These are phyloP conservation scores for Aspergillus awamori DNA, from an alignment of 2,329 filamentous ascomycete species.

Conservation along the genomic window DNA sequence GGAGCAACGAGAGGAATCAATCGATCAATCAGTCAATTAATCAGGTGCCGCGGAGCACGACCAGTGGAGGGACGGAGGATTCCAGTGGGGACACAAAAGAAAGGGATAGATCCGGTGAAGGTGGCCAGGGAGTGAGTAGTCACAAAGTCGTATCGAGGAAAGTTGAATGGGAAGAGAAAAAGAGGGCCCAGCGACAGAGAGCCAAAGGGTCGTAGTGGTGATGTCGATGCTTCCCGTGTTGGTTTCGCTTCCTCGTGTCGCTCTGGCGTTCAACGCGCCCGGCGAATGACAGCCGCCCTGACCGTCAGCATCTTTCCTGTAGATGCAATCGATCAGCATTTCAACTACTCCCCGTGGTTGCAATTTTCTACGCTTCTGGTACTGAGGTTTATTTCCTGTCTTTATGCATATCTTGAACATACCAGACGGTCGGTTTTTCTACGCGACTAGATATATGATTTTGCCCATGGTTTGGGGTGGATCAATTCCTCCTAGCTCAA, in stretches of 20 bases:
- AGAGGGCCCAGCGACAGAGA: background rate
- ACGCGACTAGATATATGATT: background rate
- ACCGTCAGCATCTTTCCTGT: constrained; percentile 8
- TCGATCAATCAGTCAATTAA: background rate
- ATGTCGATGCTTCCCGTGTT: constrained; percentile 13
- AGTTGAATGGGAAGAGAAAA: background rate
- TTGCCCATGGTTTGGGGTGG: background rate
- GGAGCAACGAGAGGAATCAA: background rate
- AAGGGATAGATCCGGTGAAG: background rate
- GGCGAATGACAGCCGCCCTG: constrained; percentile 11
- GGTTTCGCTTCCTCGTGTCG: constrained; percentile 14
- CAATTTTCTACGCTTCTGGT: background rate
- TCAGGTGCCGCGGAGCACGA: background rate
- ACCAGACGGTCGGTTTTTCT: background rate
- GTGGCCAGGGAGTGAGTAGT: background rate
- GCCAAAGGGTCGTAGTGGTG: constrained; percentile 6
- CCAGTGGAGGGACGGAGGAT: background rate
- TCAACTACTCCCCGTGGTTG: background rate
- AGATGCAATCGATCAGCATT: constrained; percentile 1
- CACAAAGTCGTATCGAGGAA: background rate
- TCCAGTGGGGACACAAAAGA: background rate
- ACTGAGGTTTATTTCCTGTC: background rate
- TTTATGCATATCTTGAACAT: background rate
- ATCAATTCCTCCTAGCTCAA: too few species aligned
- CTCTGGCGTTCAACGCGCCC: constrained; percentile 9